Evolutionary conservation across 1,284 basidiomycete species (phyloP).

Genomic region (Tausonia pullulans): DNA sequence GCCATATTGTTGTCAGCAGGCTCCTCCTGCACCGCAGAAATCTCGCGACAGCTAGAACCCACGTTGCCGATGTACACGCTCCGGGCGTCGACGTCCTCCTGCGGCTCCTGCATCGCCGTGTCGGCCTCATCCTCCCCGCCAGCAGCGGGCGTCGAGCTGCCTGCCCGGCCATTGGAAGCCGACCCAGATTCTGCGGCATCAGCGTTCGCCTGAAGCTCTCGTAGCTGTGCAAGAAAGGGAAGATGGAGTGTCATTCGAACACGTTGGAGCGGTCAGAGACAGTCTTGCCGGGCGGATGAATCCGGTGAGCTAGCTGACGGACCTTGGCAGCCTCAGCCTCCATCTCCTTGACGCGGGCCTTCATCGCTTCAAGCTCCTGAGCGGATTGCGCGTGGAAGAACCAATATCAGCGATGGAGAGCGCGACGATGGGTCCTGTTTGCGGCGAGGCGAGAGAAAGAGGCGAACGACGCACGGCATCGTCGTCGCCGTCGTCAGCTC

Average conservation of each 20-base stretch:
- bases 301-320: slow-evolving; percentile 9
- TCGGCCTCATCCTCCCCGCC: slow-evolving; percentile 29
- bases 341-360: slow-evolving; percentile 75
- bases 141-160: slow-evolving; percentile 28
- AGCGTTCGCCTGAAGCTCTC: slow-evolving; percentile 15
- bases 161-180: slow-evolving; percentile 13
- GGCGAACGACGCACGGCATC: too few relatives aligned
- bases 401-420: too few relatives aligned
- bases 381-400: too few relatives aligned
- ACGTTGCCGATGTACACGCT: slow-evolving; percentile 98
- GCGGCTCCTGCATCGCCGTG: slow-evolving; percentile 51
- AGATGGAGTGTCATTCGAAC: background rate
- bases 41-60: slow-evolving; percentile 5
- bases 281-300: background rate
- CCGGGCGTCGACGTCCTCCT: slow-evolving; percentile 63
- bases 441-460: too few relatives aligned
- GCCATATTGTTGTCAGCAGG: background rate
- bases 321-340: slow-evolving; percentile 70
- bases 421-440: too few relatives aligned
- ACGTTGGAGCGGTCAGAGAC: background rate
- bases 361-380: slow-evolving; percentile 56
- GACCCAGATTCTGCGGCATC: slow-evolving; percentile 2
- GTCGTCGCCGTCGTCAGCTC: too few relatives aligned
- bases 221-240: slow-evolving; percentile 1
- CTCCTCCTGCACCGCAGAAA: too few relatives aligned